Base-by-base conservation (phyloP, 2,329 filamentous ascomycete species). In the Atkinsonella hypoxylon region DNA sequence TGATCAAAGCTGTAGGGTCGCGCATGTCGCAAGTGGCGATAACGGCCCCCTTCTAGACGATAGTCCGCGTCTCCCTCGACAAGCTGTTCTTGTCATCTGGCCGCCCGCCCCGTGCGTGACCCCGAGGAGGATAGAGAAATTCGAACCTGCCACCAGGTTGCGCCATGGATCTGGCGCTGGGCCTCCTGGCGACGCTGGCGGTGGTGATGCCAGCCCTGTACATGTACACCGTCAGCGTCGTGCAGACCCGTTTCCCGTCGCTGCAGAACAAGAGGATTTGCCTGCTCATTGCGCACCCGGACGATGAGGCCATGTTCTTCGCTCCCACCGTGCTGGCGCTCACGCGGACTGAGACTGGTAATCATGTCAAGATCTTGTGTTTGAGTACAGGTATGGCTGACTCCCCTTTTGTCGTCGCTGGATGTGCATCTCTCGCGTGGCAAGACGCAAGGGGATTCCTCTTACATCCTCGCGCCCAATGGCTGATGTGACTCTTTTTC, bases 291-390 rank as follows among this genome's bases (percentile, higher is more conserved):
- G 93, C 93, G 20, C 93, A 98, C 70, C 93, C 93, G 0, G 93
- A 98, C 69, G 93, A 98, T 62, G 93, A 98, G 73, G 93, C 91
- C 67, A 98, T 98, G 93, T 98, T 98, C 76, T 98, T 98, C 70
- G 82, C 89, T 55, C 93, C 93, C 0, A 87, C 89, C 0, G 75
- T 97, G 13, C 76, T 94, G 59, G 82, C 87, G n/a, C 78, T 98
- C 52, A 91, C 89, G 17, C 75, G 79, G 13, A 88, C 89, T 4
- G 80, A 83, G 53, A 75, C 85, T 18, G 86, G 87, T 4, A 97
- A 98, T 69, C 89, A 94, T 64, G 78, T 98, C 62, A 93, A 94
- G 70, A 95, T 98, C 55, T 71, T 97, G 51, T 98, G 93, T 70
- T 72, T 98, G 56, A 94, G 87, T 68, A 91, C 83, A 57, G 90